Base-by-base conservation (phyloP, 2,329 filamentous ascomycete species). In the Trichoderma aggressivum region DNA sequence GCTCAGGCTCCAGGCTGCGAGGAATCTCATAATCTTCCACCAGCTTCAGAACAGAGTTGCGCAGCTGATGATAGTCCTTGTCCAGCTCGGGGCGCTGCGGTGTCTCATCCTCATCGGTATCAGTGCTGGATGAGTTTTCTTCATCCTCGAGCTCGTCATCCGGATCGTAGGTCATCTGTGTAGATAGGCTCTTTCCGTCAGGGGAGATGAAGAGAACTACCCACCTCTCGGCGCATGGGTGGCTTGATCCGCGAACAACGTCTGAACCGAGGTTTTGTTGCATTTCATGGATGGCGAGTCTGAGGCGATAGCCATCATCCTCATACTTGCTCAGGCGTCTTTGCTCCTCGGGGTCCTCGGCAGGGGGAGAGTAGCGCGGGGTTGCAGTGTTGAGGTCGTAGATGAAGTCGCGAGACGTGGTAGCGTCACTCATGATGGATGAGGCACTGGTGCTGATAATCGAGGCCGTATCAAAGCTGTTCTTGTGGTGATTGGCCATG, bases 201-300 rank as follows among this genome's bases (percentile, higher is more conserved):
- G 89, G 82, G 0, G 92, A 92, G 70, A 97, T 88, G 76, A 94
- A 95, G 10, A 97, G 83, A 7, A 96, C 90, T 5, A 92, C 88
- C 94, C 94, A 97, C 70, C 91, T 86, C 80, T 97, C 94, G 1
- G 91, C 90, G 73, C 92, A 95, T 10, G 93, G 93, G 76, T 96
- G 92, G 69, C 90, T 91, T 16, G 88, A 85, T 26, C 91, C 92
- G 63, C 90, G 88, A 21, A 90, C 84, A 14, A 84, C 86, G 16
- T 94, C 90, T 7, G 83, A 76, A 5, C 91, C 91, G 11, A 94
- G 82, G 7, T 86, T 85, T 60, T 91, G 88, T 7, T 84, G 86
- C 89, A 94, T 90, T 75, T 94, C 91, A 69, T 92, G 89, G 66
- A 93, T 84, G 5, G 91, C 91, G 72, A 88, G 82, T 43, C 90